These are phyloP conservation scores for Amauroascus niger DNA, from an alignment of 2,329 filamentous ascomycete genomes.

Conservation along the genomic window DNA sequence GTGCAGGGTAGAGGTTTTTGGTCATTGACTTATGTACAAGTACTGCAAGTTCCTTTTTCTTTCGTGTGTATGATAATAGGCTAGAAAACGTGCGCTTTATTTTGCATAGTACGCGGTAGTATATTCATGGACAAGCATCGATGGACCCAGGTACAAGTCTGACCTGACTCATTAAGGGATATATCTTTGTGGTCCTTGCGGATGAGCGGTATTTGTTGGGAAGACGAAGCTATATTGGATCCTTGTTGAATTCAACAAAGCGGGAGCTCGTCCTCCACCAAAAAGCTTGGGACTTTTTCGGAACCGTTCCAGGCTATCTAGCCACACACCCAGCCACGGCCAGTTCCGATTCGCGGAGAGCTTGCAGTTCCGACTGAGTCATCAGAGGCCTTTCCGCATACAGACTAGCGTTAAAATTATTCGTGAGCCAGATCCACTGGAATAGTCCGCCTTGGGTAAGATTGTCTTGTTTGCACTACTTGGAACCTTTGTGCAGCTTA, in stretches of 20 bases:
- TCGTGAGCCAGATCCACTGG: too few species aligned
- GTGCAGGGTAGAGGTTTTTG: constrained; percentile 9
- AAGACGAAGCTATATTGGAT: neutral
- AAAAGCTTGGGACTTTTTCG: neutral
- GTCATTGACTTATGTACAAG: constrained; percentile 5
- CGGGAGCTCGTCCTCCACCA: neutral
- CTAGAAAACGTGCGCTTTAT: neutral
- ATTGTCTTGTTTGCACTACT: neutral
- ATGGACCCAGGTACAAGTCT: too few species aligned
- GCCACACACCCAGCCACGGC: neutral
- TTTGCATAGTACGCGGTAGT: too few species aligned
- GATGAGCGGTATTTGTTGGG: constrained; percentile 2
- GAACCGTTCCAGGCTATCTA: neutral
- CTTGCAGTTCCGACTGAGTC: neutral
- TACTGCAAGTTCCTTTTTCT: constrained; percentile 1
- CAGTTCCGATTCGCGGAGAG: neutral
- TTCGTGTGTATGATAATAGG: constrained; percentile 1
- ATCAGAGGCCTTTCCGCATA: neutral
- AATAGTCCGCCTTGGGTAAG: neutral
- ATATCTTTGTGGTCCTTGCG: too few species aligned
- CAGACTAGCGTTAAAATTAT: neutral
- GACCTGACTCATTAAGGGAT: too few species aligned
- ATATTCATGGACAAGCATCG: too few species aligned
- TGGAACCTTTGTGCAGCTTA: neutral
- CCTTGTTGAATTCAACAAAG: constrained; percentile 10